Conservation (phyloP, 345 rosid species). For the Psidium guajava region DNA sequence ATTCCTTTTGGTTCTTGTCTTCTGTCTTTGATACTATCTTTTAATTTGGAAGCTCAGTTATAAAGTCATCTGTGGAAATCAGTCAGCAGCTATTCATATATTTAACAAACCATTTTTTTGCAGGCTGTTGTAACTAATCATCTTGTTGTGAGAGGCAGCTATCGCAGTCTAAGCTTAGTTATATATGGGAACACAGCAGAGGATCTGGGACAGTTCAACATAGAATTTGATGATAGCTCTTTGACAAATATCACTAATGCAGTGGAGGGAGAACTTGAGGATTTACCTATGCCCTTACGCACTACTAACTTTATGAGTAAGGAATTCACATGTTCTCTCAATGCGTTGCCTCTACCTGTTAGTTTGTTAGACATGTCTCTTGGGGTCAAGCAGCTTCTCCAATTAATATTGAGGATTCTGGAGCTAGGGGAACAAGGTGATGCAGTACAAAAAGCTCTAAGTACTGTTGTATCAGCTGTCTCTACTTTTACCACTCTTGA, state of each 20-base stretch:
- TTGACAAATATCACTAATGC: constrained; percentile 78
- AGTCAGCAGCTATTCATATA: not conserved
- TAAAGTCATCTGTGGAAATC: not conserved
- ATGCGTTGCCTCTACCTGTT: constrained; percentile 48
- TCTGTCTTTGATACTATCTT: not conserved
- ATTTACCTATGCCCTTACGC: constrained; percentile 73
- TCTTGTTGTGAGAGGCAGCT: constrained; percentile 93
- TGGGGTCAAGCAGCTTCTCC: constrained; percentile 70
- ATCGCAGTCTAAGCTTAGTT: constrained; percentile 84
- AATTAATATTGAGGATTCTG: constrained; percentile 45
- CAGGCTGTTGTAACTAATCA: constrained; percentile 99
- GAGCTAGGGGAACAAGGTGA: constrained; percentile 35
- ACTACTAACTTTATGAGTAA: constrained; percentile 53
- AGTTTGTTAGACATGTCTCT: constrained; percentile 43
- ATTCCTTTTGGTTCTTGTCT: not conserved
- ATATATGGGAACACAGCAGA: constrained; percentile 92
- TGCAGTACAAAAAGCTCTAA: constrained; percentile 40
- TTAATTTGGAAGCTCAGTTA: not conserved
- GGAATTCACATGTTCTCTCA: constrained; percentile 57
- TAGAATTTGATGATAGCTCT: constrained; percentile 85
- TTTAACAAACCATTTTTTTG: constrained; percentile 6
- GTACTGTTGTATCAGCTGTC: constrained; percentile 37
- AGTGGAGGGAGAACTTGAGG: constrained; percentile 85
- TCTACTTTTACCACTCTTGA: constrained; percentile 43
- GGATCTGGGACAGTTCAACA: constrained; percentile 97